These are phyloP conservation scores for Physocladia obscura DNA, from an alignment of 192 early-diverging fungal genomes.

Conservation along the genomic window DNA sequence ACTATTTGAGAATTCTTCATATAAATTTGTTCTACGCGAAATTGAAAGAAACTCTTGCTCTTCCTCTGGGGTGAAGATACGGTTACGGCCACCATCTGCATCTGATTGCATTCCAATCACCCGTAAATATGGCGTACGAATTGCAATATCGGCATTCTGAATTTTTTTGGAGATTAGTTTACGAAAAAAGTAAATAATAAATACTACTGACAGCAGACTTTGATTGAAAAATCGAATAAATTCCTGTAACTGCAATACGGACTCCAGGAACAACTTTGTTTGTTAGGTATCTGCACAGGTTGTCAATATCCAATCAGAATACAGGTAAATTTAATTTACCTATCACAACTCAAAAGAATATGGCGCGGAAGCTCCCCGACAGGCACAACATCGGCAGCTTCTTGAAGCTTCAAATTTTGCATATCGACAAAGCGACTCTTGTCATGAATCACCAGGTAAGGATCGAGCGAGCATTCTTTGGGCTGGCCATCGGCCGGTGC, in stretches of 20 bases:
- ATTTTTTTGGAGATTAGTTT: too few relatives aligned
- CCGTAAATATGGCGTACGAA: slow-evolving; percentile 90
- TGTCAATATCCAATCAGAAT: not conserved
- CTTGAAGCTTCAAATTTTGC: slow-evolving; percentile 96
- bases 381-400: slow-evolving; percentile 94
- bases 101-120: slow-evolving; percentile 90
- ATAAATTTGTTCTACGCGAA: slow-evolving; percentile 83
- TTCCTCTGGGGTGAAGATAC: slow-evolving; percentile 84
- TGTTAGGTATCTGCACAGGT: slow-evolving; percentile 61
- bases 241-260: slow-evolving; percentile 88
- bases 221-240: slow-evolving; percentile 88
- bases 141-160: slow-evolving; percentile 73
- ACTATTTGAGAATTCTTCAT: slow-evolving; percentile 84
- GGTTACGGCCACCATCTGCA: slow-evolving; percentile 57
- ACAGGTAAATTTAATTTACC: slow-evolving; percentile 39
- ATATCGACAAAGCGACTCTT: slow-evolving; percentile 95
- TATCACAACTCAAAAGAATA: slow-evolving; percentile 85
- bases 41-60: slow-evolving; percentile 90
- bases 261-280: slow-evolving; percentile 92
- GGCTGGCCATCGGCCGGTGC: slow-evolving; percentile 37
- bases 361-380: slow-evolving; percentile 97
- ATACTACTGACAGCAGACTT: slow-evolving; percentile 40
- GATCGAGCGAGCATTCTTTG: slow-evolving; percentile 77
- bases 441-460: slow-evolving; percentile 92
- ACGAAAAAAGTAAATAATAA: not conserved